Percentiles rank a stretch among this genome's conserved stretches.
These are phyloP conservation scores for Phytophthora foliorum DNA, from an alignment of 352 stramenopile species.

Conservation along the genomic window DNA sequence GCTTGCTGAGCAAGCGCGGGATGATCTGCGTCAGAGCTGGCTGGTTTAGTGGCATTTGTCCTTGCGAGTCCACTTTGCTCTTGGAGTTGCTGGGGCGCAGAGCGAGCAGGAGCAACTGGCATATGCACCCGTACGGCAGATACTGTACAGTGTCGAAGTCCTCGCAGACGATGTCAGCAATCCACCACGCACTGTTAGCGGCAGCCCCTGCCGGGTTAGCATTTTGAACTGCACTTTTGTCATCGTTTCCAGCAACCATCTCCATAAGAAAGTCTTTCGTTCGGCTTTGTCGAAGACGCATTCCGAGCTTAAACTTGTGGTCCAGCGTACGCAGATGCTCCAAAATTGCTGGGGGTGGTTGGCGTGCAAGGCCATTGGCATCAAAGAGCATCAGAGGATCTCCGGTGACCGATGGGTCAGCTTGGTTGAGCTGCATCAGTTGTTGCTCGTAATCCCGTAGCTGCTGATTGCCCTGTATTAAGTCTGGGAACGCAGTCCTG, in stretches of 20 bases:
- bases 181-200: slow-evolving; percentile 74
- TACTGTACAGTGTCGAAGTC: slow-evolving; percentile 87
- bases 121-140: slow-evolving; percentile 79
- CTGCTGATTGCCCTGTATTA: slow-evolving; percentile 70
- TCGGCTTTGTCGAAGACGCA: slow-evolving; percentile 80
- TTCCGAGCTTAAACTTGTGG: slow-evolving; percentile 80
- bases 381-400: slow-evolving; percentile 84
- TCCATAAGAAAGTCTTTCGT: slow-evolving; percentile 89
- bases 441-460: slow-evolving; percentile 81
- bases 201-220: slow-evolving; percentile 17
- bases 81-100: slow-evolving; percentile 32
- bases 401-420: slow-evolving; percentile 51
- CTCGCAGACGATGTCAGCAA: slow-evolving; percentile 89
- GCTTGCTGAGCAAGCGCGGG: slow-evolving; percentile 60
- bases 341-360: slow-evolving; percentile 78
- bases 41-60: slow-evolving; percentile 39
- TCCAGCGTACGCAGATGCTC: slow-evolving; percentile 79
- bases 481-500: slow-evolving; percentile 55
- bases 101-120: slow-evolving; percentile 79
- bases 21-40: slow-evolving; percentile 58
- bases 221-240: slow-evolving; percentile 32
- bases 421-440: slow-evolving; percentile 59
- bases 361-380: slow-evolving; percentile 65
- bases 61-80: slow-evolving; percentile 13
- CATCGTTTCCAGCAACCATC: slow-evolving; percentile 76